Base-by-base conservation (phyloP, 352 stramenopile genomes). In the Aphanomyces cochlioides region DNA sequence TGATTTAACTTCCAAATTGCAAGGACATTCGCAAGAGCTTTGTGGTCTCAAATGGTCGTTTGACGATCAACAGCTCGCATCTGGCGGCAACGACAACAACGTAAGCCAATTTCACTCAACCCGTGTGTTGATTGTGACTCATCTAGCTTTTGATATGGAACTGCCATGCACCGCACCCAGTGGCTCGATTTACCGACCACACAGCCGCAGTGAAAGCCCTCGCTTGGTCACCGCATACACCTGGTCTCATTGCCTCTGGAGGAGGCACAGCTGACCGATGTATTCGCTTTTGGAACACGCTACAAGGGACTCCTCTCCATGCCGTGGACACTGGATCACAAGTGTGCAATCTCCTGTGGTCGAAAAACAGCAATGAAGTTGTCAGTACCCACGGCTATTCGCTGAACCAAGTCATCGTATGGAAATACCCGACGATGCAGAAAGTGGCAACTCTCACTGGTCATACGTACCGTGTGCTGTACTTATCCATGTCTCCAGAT, bases 351-450 rank as follows among this genome's bases (percentile, higher is more conserved):
- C 81, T 99, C 65, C 96, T 98, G 76, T 99, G 95, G 94, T 97
- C 92, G 1, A 95, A 96, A 74, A 98, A 98, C 71, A 95, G 91
- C 60, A 98, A 99, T 77, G 97, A 99, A 72, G 90, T 99, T 69
- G 96, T 99, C 66, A 98, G 93, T 69, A 99, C 96, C n/a, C 97
- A 99, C 79, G 97, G 97, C 34, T 99, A 98, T 83, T 98, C 90
- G 68, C 84, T 99, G 28, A 99, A 99, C 87, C 89, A 96, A 74
- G 98, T 99, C 79, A 98, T 98, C 71, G 86, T 98, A 71, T 98
- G 95, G 96, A 94, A 97, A 70, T 98, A 99, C 76, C 96, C 96
- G 50, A 96, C 75, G 43, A 98, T 99, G 92, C 91, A 87, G 47
- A 99, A 99, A 78, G 85, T 99, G 47, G 92, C 92, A 37, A 99